Evolutionary conservation across 176 grass and related monocot genomes (phyloP), one percentile per base, ranked within the genome.

Genomic region (Chloris gayana): DNA sequence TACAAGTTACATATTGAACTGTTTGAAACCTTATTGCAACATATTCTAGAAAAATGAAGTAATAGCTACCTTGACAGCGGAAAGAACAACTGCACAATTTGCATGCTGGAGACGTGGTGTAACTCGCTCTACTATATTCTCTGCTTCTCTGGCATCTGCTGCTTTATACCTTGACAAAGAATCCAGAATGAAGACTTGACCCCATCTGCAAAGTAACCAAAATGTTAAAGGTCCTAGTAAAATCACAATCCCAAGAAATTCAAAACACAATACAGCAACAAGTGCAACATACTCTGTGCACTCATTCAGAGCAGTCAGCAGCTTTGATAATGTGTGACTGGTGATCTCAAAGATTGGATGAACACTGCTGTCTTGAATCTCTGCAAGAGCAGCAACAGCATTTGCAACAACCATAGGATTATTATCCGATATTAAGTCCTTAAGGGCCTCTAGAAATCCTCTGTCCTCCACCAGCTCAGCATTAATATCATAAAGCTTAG

Each of bases 341-440:
- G 88, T 99, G 45, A 99, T 95, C 70, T 99, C 92, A 91, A 99
- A 99, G 51, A 93, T 91, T 59, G 92, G 90, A 22, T 76, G 75
- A 49, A 83, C 69, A 68, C 96, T 95, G 67, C 64, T 95, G 33
- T 99, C 96, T 72, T 99, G 86, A 90, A 99, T 95, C 89, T 99
- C 96, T 69, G 96, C 96, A 56, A 99, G 82, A 9, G 96, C 96
- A 75, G 96, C 96, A 86, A 99, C 96, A 45, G 96, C 96, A 95
- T 99, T 99, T 91, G 96, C 96, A 75, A 99, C 96, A 31, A 99
- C 96, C 96, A 99, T 99, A 69, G 96, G 96, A 89, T 99, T 99
- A 72, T 99, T 99, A 80, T 99, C 96, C 73, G 92, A 99, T 67
- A 99, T 99, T 71, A 99, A 89, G 77, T 99, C 92, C 51, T 93